phyloP scores from a whole-genome alignment of 2,329 filamentous ascomycete species.

The Didymellaceae sp. region DNA sequence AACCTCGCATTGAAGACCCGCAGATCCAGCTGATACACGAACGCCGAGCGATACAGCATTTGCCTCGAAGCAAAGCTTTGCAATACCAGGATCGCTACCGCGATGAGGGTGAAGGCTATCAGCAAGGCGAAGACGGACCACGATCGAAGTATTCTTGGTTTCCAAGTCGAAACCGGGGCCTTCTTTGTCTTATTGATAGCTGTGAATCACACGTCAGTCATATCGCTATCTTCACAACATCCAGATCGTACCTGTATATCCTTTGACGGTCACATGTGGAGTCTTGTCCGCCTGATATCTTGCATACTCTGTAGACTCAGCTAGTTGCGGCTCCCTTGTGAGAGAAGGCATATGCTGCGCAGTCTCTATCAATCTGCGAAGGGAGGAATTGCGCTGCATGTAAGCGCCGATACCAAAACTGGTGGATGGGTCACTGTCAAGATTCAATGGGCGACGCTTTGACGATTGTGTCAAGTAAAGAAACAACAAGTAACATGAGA shows the following conservation, averaged over 20 bases:
- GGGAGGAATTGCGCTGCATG: not conserved
- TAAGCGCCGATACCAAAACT: not conserved
- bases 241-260: not conserved
- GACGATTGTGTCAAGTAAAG: slow-evolving; percentile 10
- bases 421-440: slow-evolving; percentile 19
- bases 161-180: not conserved
- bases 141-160: slow-evolving; percentile 11
- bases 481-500: slow-evolving; percentile 10
- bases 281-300: not conserved
- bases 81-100: slow-evolving; percentile 13
- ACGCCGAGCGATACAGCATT: slow-evolving; percentile 15
- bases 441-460: slow-evolving; percentile 13
- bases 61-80: slow-evolving; percentile 10
- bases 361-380: not conserved
- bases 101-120: slow-evolving; percentile 2
- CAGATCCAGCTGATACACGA: slow-evolving; percentile 18
- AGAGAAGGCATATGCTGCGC: not conserved
- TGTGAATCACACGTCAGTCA: not conserved
- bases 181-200: not conserved
- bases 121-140: slow-evolving; percentile 1
- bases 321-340: not conserved
- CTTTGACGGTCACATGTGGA: not conserved
- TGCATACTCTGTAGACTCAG: not conserved
- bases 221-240: not conserved
- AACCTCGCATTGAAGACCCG: slow-evolving; percentile 13